Conservation (phyloP, 441 rosid species). For the Gossypium lobatum region DNA sequence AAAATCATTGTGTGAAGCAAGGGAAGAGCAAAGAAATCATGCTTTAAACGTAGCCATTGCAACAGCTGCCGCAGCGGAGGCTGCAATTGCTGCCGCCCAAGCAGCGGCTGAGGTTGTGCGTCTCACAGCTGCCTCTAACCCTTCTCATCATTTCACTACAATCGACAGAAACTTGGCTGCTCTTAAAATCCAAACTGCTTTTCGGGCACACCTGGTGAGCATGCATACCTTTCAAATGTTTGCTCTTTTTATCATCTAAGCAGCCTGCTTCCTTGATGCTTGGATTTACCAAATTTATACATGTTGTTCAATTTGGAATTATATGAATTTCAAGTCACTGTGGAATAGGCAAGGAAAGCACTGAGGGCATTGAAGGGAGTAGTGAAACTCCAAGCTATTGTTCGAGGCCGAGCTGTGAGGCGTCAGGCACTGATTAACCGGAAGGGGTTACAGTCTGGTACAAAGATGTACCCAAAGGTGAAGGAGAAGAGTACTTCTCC, state of each 20-base stretch:
- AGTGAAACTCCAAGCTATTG: constrained; percentile 83
- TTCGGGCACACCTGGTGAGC: constrained; percentile 76
- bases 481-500: constrained; percentile 16
- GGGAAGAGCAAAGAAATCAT: constrained; percentile 65
- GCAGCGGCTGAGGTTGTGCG: constrained; percentile 89
- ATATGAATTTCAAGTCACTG: constrained; percentile 5
- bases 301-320: constrained; percentile 12
- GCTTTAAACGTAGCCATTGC: constrained; percentile 82
- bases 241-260: not conserved
- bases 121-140: constrained; percentile 38
- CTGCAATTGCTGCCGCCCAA: constrained; percentile 77
- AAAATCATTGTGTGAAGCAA: constrained; percentile 43
- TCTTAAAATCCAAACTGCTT: constrained; percentile 62
- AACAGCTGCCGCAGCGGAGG: constrained; percentile 86
- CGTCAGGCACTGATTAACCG: constrained; percentile 22
- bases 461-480: constrained; percentile 24
- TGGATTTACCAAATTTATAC: not conserved
- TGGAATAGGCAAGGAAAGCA: constrained; percentile 82
- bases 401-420: constrained; percentile 73
- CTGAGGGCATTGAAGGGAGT: constrained; percentile 74
- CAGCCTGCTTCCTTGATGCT: not conserved
- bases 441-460: constrained; percentile 25
- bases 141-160: constrained; percentile 23
- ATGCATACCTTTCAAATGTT: constrained; percentile 15
- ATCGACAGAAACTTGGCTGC: constrained; percentile 45